Conservation (phyloP, 257 asterid genomes). For the Echites panduratus region DNA sequence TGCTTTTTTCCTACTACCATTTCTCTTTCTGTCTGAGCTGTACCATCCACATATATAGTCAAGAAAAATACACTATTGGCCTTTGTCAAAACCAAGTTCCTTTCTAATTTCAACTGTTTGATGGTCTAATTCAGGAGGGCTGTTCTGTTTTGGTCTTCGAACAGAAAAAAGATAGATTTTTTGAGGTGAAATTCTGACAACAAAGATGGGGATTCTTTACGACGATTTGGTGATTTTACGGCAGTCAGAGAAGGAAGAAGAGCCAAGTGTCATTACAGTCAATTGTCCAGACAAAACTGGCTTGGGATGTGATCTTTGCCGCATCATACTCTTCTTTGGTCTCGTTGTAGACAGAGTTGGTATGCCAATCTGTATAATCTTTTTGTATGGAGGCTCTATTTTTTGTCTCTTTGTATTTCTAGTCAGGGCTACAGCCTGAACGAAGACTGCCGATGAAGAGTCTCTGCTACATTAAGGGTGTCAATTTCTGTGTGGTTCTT, state of each 20-base stretch:
- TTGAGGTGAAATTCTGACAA: conserved; percentile 4
- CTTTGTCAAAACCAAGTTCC: neutral
- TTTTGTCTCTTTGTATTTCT: neutral
- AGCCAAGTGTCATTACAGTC: conserved; percentile 72
- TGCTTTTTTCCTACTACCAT: conserved; percentile 3
- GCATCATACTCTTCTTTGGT: conserved; percentile 79
- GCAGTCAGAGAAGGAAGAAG: conserved; percentile 59
- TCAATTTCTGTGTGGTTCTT: conserved; percentile 1
- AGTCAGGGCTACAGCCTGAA: neutral
- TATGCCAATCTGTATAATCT: conserved; percentile 17
- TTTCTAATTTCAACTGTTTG: neutral
- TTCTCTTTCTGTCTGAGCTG: conserved; percentile 11
- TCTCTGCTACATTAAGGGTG: neutral
- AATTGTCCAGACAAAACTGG: conserved; percentile 94
- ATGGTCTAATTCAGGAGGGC: neutral
- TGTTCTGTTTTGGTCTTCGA: neutral
- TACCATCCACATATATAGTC: conserved; percentile 10
- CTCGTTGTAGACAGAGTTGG: conserved; percentile 70
- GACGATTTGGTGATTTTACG: conserved; percentile 72
- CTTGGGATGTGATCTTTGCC: conserved; percentile 82
- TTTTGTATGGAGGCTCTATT: neutral
- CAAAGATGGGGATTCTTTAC: conserved; percentile 50
- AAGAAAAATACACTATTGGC: neutral
- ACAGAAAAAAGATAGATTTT: conserved; percentile 8
- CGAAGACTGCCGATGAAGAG: neutral